A percentile compares a stretch with the other conserved stretches of the same genome.
Conservation (phyloP, 192 early-diverging fungal genomes). For the Spinellus fusiger region DNA sequence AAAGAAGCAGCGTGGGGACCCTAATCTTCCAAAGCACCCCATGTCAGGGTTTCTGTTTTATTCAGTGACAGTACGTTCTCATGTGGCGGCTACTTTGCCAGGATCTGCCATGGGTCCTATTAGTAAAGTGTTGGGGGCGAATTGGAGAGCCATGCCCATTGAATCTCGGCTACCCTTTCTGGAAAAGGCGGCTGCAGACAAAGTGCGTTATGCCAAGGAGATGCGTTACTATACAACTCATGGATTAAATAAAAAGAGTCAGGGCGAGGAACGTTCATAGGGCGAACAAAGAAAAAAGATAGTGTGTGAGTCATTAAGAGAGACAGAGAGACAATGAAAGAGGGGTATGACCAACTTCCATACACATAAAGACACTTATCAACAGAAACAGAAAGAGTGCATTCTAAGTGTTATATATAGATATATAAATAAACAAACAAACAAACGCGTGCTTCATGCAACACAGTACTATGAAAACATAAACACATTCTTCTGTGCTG, state of each 20-base stretch:
- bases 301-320: too few species aligned
- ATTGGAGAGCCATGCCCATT: constrained; percentile 56
- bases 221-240: constrained; percentile 42
- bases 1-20: constrained; percentile 68
- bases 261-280: too few species aligned
- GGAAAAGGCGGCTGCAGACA: constrained; percentile 54
- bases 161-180: constrained; percentile 45
- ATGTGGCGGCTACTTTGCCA: constrained; percentile 57
- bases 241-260: neutral
- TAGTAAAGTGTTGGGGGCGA: constrained; percentile 65
- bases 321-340: too few species aligned
- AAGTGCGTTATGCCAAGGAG: constrained; percentile 62
- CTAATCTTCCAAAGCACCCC: constrained; percentile 76
- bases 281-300: too few species aligned
- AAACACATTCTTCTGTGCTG: constrained; percentile 51
- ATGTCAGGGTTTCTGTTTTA: constrained; percentile 84
- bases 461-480: constrained; percentile 53
- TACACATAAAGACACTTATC: too few species aligned
- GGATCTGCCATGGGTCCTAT: constrained; percentile 68
- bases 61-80: constrained; percentile 57
- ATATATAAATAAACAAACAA: too few species aligned
- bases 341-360: too few species aligned
- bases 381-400: too few species aligned
- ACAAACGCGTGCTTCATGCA: too few species aligned
- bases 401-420: too few species aligned